Conservation (phyloP, 305 asterid species). For the Fraxinus platypoda region DNA sequence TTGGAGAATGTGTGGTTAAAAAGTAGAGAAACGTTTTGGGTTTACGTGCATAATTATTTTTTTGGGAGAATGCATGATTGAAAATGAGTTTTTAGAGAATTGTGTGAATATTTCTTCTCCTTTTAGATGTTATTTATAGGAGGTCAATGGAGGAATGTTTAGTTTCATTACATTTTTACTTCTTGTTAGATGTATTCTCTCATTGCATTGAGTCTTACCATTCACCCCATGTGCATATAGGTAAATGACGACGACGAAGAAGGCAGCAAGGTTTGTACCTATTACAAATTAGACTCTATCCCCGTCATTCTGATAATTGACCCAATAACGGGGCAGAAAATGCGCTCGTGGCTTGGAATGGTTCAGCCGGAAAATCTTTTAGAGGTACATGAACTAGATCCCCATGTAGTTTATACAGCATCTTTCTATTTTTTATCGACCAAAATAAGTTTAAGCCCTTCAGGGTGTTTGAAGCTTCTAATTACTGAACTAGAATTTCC, state of each 20-base stretch:
- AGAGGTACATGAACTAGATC: constrained; percentile 55
- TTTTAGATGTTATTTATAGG: background rate
- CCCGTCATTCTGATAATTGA: constrained; percentile 84
- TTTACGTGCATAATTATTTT: background rate
- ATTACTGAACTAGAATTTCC: background rate
- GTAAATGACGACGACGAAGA: constrained; percentile 87
- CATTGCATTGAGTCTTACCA: constrained; percentile 14
- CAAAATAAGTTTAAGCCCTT: constrained; percentile 3
- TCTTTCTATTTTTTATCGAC: background rate
- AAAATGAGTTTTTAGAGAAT: background rate
- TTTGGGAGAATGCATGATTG: background rate
- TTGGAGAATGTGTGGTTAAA: background rate
- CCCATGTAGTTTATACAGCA: background rate
- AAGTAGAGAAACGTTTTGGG: background rate
- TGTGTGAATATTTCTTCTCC: background rate
- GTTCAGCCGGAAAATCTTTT: constrained; percentile 86
- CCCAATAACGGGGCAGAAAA: constrained; percentile 93
- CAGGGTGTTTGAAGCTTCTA: constrained; percentile 8
- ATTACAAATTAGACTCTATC: constrained; percentile 73
- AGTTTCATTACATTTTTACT: constrained; percentile 13
- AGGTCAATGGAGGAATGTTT: background rate
- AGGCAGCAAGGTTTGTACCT: constrained; percentile 92
- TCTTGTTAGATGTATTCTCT: constrained; percentile 19
- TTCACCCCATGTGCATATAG: constrained; percentile 40
- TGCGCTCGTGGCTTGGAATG: constrained; percentile 95